Evolutionary conservation across 1,284 basidiomycete species (phyloP), one percentile per base, ranked within the genome.

Genomic region (Butyriboletus pseudospeciosus): DNA sequence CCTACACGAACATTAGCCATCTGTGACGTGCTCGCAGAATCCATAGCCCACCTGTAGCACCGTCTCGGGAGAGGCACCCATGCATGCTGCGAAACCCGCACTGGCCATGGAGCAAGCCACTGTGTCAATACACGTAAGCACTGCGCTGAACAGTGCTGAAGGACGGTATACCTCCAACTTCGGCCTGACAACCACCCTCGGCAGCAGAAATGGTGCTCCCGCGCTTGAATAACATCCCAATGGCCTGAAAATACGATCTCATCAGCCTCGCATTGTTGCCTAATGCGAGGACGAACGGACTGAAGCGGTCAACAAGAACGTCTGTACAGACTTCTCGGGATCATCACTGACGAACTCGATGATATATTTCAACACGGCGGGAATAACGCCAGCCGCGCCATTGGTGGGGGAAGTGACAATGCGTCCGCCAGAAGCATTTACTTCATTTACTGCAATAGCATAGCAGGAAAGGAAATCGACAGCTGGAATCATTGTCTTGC

Each of bases 161-260:
- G 35, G 7, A 30, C 4, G 61, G 71, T 65, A 63, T 73, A 78
- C 90, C 90, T 65, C 90, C 89, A 12, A 92, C 90, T 75, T 92
- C 89, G 25, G 89, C 89, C 69, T 92, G 90, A 68, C 89, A 92
- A 23, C 89, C 93, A 40, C 93, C 94, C 71, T 98, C 95, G 1
- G 96, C 95, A 10, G 95, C 96, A 42, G 88, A 92, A 49, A 98
- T 98, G 1, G 95, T 98, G 52, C 94, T 95, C 25, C 95, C 95
- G 52, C 95, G 83, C 71, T 98, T 98, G 79, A 96, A 98, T 20
- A 98, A 76, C 96, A 98, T 98, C 6, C 94, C 94, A 52, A 98
- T 76, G 2, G 94, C 88, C 94, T 83, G 57, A 44, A 30, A 30
- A 57, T 25, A 56, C n/a, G 56, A 48, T 30, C 8, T 45, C 23